Evolutionary conservation across 768 basidiomycete species (phyloP), one percentile per base, ranked within the genome.

Genomic region (Leccinum variicolor): DNA sequence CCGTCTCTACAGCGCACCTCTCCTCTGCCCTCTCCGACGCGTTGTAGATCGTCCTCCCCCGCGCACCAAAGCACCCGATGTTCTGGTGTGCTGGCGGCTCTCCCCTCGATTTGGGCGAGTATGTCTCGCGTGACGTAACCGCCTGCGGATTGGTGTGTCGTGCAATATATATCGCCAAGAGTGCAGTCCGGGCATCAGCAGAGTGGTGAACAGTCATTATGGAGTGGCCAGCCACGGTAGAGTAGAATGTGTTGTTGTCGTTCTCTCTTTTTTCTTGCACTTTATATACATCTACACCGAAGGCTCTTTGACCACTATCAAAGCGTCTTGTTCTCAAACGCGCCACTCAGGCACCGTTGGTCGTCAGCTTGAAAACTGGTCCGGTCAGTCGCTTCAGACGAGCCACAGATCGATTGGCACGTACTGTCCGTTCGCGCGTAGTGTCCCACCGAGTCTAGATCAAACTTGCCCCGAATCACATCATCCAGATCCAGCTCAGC

Each of bases 401-500:
- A 52, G 13, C n/a, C 1, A 47, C 17, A 13, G 33, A 39, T 47
- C 11, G 33, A 29, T 29, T n/a, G n/a, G n/a, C 25, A 66, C 82
- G 54, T 64, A 85, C 84, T 66, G 67, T 85, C 84, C 21, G 79
- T 74, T 55, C 86, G 67, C 1, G 83, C 78, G 66, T 87, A 87
- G 66, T 86, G 84, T 1, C 86, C 86, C 1, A 78, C 78, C 2
- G 77, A 73, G 63, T 87, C 86, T 51, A 87, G 65, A 65, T 86
- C 85, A 60, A 84, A 83, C 68, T 85, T 86, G 21, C 79, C 82
- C 43, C 84, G 69, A 0, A 79, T 54, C 56, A 81, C 73, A 56
- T 85, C 84, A 58, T 84, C 80, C 55, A 86, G 64, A 67, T 87
- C 83, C 34, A 87, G 66, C 53, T 85, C 80, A 0, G 81, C 84